Conservation (phyloP, 1,284 basidiomycete genomes). For the Cutaneotrichosporon daszewskae region DNA sequence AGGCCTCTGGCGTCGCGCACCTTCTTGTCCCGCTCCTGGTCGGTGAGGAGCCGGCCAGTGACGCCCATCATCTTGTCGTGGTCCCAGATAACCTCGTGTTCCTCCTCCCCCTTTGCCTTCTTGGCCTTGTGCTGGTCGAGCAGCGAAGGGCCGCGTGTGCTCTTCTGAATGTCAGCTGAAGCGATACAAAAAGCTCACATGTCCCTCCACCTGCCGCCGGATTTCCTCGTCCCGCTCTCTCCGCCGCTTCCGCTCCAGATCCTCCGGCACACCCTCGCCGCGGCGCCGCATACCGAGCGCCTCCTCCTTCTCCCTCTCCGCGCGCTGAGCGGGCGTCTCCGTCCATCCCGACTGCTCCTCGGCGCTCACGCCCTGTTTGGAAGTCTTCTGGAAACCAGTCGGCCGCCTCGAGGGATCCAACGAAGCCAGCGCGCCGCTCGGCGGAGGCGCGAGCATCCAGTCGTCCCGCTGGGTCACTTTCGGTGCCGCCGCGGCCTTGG, state of each 20-base stretch:
- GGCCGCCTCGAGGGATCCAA: slow-evolving; percentile 69
- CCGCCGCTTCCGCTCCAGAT: slow-evolving; percentile 51
- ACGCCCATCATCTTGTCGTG: slow-evolving; percentile 78
- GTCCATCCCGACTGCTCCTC: slow-evolving; percentile 71
- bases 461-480: slow-evolving; percentile 57
- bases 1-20: slow-evolving; percentile 71
- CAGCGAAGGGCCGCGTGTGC: slow-evolving; percentile 61
- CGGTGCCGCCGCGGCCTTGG: slow-evolving; percentile 48
- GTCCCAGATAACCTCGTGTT: slow-evolving; percentile 73
- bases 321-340: slow-evolving; percentile 81
- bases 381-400: slow-evolving; percentile 45
- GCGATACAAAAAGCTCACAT: slow-evolving; percentile 53
- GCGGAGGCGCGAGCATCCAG: slow-evolving; percentile 91
- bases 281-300: slow-evolving; percentile 71
- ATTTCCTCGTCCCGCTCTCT: slow-evolving; percentile 63
- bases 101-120: slow-evolving; percentile 49
- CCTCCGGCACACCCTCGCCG: slow-evolving; percentile 47
- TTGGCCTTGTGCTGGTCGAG: slow-evolving; percentile 59
- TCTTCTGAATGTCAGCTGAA: slow-evolving; percentile 51
- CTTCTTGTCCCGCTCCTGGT: slow-evolving; percentile 66
- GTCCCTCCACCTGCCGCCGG: slow-evolving; percentile 63
- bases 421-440: slow-evolving; percentile 58
- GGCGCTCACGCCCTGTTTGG: slow-evolving; percentile 42
- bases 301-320: slow-evolving; percentile 77
- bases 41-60: slow-evolving; percentile 76